A percentile compares a stretch with the other conserved stretches of the same genome.
Evolutionary conservation across 495 filamentous ascomycete genomes (phyloP).

Genomic region (Corynascus novoguineensis): DNA sequence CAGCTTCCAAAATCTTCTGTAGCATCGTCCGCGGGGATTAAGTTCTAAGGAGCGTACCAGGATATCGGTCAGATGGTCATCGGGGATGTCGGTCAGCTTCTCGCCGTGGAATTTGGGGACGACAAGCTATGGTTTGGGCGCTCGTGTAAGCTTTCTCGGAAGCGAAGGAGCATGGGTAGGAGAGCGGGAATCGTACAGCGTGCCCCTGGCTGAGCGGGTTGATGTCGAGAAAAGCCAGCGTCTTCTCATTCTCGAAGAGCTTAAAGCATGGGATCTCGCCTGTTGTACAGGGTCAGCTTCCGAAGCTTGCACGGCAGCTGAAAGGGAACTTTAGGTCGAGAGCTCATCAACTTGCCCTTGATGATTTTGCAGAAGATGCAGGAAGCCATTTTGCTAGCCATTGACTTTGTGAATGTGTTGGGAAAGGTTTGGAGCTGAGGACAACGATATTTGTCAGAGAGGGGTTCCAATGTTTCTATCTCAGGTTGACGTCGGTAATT

Average conservation of each 20-base stretch:
- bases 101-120: slow-evolving; percentile 95
- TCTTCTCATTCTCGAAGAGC: slow-evolving; percentile 87
- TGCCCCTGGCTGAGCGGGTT: slow-evolving; percentile 80
- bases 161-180: background rate
- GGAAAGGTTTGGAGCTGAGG: background rate
- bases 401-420: background rate
- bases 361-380: slow-evolving; percentile 99
- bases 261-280: slow-evolving; percentile 95
- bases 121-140: slow-evolving; percentile 58
- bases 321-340: background rate
- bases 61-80: slow-evolving; percentile 78
- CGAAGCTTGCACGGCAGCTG: slow-evolving; percentile 3
- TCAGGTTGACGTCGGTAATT: background rate
- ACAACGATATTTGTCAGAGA: slow-evolving; percentile 5
- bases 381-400: slow-evolving; percentile 42
- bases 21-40: background rate
- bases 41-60: slow-evolving; percentile 49
- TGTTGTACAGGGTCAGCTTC: slow-evolving; percentile 30
- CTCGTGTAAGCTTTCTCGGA: background rate
- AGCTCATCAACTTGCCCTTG: slow-evolving; percentile 57
- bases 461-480: background rate
- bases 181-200: slow-evolving; percentile 45
- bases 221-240: slow-evolving; percentile 96
- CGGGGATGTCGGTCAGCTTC: slow-evolving; percentile 89
- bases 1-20: background rate